These are phyloP conservation scores for Choanephora cucurbitarum DNA, from an alignment of 371 early-diverging fungal genomes.

Conservation along the genomic window DNA sequence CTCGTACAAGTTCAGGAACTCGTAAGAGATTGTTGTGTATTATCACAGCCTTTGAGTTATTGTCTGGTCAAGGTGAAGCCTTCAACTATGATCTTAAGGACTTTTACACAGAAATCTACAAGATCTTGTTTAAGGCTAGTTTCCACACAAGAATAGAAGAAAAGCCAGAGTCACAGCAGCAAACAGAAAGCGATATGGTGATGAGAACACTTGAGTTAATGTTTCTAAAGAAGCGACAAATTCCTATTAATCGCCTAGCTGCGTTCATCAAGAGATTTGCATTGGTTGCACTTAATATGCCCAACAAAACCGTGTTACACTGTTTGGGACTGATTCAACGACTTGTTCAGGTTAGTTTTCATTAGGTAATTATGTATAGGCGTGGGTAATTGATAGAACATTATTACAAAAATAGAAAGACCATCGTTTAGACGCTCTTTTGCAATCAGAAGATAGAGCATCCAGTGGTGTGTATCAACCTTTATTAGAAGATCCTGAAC, in stretches of 20 bases:
- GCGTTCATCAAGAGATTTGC: conserved; percentile 70
- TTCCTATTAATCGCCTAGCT: conserved; percentile 72
- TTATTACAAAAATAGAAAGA: conserved; percentile 48
- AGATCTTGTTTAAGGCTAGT: conserved; percentile 70
- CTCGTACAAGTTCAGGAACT: conserved; percentile 45
- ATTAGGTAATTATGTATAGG: conserved; percentile 24
- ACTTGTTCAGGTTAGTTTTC: conserved; percentile 32
- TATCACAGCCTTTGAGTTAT: conserved; percentile 82
- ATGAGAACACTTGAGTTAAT: conserved; percentile 79
- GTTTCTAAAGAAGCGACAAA: conserved; percentile 79
- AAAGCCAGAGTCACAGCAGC: conserved; percentile 38
- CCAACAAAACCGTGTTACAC: conserved; percentile 41
- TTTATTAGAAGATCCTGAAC: conserved; percentile 87
- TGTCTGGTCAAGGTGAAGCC: conserved; percentile 88
- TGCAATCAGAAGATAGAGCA: conserved; percentile 82
- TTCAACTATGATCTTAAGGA: conserved; percentile 87
- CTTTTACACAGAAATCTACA: conserved; percentile 82
- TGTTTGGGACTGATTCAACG: conserved; percentile 39
- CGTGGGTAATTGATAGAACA: conserved; percentile 13
- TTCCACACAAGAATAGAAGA: conserved; percentile 67
- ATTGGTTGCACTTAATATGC: conserved; percentile 55
- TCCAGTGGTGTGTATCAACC: conserved; percentile 79
- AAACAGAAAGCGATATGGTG: conserved; percentile 76
- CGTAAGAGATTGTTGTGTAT: conserved; percentile 83
- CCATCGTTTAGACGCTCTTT: conserved; percentile 76